Conservation (phyloP, 2,329 filamentous ascomycete genomes). For the Cladophialophora immunda region DNA sequence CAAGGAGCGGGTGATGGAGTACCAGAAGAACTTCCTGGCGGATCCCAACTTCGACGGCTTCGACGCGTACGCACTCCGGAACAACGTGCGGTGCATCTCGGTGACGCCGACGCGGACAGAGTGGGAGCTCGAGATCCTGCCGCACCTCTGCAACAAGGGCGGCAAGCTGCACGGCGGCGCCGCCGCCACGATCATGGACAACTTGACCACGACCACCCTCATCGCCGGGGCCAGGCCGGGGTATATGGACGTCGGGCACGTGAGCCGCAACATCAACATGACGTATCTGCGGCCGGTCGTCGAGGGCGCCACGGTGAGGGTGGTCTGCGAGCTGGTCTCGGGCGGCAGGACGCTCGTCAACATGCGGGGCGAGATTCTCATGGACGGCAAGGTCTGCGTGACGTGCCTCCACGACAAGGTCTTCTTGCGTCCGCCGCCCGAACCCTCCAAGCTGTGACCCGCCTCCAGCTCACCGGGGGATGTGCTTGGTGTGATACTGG, state of each 20-base stretch:
- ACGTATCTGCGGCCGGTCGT: conserved; percentile 1
- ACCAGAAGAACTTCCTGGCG: not conserved
- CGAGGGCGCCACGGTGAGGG: not conserved
- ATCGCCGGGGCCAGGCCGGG: not conserved
- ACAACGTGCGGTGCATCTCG: not conserved
- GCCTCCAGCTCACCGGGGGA: no score
- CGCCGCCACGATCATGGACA: not conserved
- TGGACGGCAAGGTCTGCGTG: conserved; percentile 1
- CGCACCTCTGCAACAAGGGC: conserved; percentile 5
- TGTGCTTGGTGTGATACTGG: no score
- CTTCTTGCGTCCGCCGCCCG: conserved; percentile 1
- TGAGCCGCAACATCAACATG: not conserved
- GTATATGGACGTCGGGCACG: not conserved
- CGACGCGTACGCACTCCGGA: not conserved
- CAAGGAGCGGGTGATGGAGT: not conserved
- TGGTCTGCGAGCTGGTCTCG: not conserved
- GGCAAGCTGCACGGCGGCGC: not conserved
- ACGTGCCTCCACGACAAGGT: conserved; percentile 5
- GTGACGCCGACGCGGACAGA: not conserved
- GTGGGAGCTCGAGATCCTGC: conserved; percentile 1
- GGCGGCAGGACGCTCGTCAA: not conserved
- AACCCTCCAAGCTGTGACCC: not conserved
- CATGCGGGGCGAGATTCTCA: not conserved
- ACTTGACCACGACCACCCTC: not conserved
- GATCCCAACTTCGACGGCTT: conserved; percentile 3